Base-by-base conservation (phyloP, 257 asterid genomes). In the Leonotis leonurus region DNA sequence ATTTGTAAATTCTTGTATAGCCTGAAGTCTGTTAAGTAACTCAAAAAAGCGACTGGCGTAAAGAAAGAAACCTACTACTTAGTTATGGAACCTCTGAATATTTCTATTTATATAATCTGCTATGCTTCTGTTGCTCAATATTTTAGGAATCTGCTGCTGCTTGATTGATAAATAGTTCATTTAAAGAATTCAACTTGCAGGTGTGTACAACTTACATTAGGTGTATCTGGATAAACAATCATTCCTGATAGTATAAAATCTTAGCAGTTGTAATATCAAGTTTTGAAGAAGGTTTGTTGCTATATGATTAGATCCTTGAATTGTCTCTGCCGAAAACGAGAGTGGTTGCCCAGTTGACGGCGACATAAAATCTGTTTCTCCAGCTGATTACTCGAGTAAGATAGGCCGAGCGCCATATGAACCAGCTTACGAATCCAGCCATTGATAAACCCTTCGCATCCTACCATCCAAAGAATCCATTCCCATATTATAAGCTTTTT, bases 341-440 rank as follows among this genome's bases (percentile, higher is more conserved):
- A 10, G 97, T 89, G 21, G 94, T 85, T 12, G 81, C 95, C 97
- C 97, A 89, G 82, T 89, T 89, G 30, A 85, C 73, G 4, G 95
- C 94, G 43, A 89, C 97, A 10, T 89, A 84, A 44, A 89, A 70
- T 77, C 94, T 81, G 84, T 89, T 89, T 76, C 97, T 86, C 97
- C 97, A 89, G 81, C 95, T 89, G 56, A 85, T 60, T 20, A 83
- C 95, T 5, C 95, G 78, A 0, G 94, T 86, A 26, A 89, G 82
- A 67, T 89, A 89, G 22, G 97, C 97, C 5, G 97, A 89, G 13
- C 95, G 80, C 95, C 97, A 89, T n/a, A 84, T 70, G 22, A 86
- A 59, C 97, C 97, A 83, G 75, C 95, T 89, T 18, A 72, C 0
- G 41, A 86, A 86, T n/a, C 97, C 97, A 3, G 95, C 95, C 25